Evolutionary conservation across 2,329 filamentous ascomycete species (phyloP).

Genomic region (Penicillium fuscoglaucum): DNA sequence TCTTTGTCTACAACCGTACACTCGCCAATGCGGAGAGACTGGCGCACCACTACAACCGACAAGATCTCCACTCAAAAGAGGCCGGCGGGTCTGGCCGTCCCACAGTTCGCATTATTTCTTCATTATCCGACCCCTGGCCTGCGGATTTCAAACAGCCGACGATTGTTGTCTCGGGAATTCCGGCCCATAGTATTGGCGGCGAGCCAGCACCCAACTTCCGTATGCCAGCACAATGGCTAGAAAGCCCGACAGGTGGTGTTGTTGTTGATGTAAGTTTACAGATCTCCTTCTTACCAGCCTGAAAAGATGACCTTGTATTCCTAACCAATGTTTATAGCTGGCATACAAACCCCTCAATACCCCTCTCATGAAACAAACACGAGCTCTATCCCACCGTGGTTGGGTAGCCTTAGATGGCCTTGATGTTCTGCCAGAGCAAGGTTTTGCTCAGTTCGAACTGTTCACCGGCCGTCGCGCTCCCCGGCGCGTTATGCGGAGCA

Average conservation of each 20-base stretch:
- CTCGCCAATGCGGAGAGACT: constrained; percentile 37
- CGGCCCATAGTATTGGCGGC: constrained; percentile 39
- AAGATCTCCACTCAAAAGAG: constrained; percentile 27
- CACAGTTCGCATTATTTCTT: constrained; percentile 31
- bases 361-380: constrained; percentile 39
- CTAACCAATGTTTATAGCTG: constrained; percentile 28
- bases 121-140: constrained; percentile 36
- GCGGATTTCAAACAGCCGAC: constrained; percentile 38
- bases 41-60: constrained; percentile 39
- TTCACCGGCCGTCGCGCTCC: constrained; percentile 43
- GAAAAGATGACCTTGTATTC: not conserved
- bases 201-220: constrained; percentile 38
- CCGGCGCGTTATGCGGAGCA: constrained; percentile 39
- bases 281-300: not conserved
- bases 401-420: constrained; percentile 44
- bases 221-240: constrained; percentile 40
- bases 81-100: constrained; percentile 22
- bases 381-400: constrained; percentile 37
- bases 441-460: constrained; percentile 43
- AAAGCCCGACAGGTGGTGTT: constrained; percentile 42
- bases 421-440: constrained; percentile 43
- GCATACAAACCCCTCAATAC: constrained; percentile 45
- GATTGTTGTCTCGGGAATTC: constrained; percentile 42
- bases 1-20: constrained; percentile 43
- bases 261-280: constrained; percentile 40